A percentile compares a stretch with the other conserved stretches of the same genome.
These are phyloP conservation scores for Microdochium paspali DNA, from an alignment of 2,329 filamentous ascomycete species.

Conservation along the genomic window DNA sequence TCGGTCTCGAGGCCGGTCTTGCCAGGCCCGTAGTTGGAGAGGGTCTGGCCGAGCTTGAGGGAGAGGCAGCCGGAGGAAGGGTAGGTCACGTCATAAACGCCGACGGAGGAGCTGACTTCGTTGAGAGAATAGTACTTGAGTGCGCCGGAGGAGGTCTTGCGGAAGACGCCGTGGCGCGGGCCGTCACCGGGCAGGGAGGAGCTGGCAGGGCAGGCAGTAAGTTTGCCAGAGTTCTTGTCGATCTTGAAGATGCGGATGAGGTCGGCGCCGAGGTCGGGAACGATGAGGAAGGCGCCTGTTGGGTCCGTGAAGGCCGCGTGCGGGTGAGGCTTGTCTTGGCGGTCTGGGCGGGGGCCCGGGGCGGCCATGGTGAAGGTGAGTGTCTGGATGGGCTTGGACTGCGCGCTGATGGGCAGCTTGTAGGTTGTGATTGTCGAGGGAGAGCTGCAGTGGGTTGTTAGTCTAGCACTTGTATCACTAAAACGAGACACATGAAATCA, in stretches of 20 bases:
- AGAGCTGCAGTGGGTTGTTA: background rate
- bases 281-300: slow-evolving; percentile 48
- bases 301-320: slow-evolving; percentile 59
- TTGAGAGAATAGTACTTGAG: slow-evolving; percentile 51
- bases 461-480: too few species aligned
- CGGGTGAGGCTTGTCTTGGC: slow-evolving; percentile 51
- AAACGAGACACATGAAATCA: too few species aligned
- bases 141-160: slow-evolving; percentile 40
- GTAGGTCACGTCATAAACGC: slow-evolving; percentile 35
- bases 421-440: slow-evolving; percentile 1
- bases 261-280: slow-evolving; percentile 59
- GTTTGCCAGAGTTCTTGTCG: slow-evolving; percentile 25
- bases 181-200: slow-evolving; percentile 33
- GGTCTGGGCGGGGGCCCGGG: slow-evolving; percentile 27
- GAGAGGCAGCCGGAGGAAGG: slow-evolving; percentile 59
- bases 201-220: slow-evolving; percentile 29
- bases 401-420: background rate
- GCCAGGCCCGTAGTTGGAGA: background rate
- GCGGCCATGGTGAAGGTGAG: slow-evolving; percentile 6
- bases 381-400: slow-evolving; percentile 1
- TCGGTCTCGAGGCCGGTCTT: slow-evolving; percentile 27
- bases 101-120: slow-evolving; percentile 44
- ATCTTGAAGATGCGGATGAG: slow-evolving; percentile 47
- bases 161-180: slow-evolving; percentile 55
- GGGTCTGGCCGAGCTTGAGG: slow-evolving; percentile 30